Percentiles rank a stretch among this genome's conserved stretches.
phyloP scores from a whole-genome alignment of 352 stramenopile species.

The Phytophthora fragariaefolia region DNA sequence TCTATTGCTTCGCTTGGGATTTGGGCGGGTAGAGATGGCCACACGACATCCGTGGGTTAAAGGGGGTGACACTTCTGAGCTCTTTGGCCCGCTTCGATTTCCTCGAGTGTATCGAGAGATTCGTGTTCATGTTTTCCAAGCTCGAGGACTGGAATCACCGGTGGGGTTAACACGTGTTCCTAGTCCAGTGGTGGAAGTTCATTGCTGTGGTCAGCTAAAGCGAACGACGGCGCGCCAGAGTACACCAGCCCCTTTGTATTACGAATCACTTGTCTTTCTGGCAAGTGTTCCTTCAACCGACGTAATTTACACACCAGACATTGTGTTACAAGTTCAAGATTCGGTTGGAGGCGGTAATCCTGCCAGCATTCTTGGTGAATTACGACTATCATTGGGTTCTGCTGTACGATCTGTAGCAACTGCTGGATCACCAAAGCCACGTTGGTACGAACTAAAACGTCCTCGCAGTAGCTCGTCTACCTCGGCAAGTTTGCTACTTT shows the following conservation, averaged over 20 bases:
- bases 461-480: slow-evolving; percentile 20
- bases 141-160: slow-evolving; percentile 58
- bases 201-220: slow-evolving; percentile 68
- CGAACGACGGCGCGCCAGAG: slow-evolving; percentile 53
- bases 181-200: slow-evolving; percentile 84
- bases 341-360: slow-evolving; percentile 38
- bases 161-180: slow-evolving; percentile 52
- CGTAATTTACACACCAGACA: slow-evolving; percentile 62
- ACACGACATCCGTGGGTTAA: slow-evolving; percentile 54
- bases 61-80: slow-evolving; percentile 35
- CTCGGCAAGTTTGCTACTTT: slow-evolving; percentile 26
- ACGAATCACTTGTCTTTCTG: slow-evolving; percentile 78
- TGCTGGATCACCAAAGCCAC: slow-evolving; percentile 52
- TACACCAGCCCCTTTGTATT: slow-evolving; percentile 82
- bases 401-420: slow-evolving; percentile 51
- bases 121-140: slow-evolving; percentile 88
- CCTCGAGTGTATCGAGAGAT: slow-evolving; percentile 66
- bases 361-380: slow-evolving; percentile 46
- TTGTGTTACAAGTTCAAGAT: slow-evolving; percentile 80
- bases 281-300: slow-evolving; percentile 55
- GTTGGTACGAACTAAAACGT: slow-evolving; percentile 53
- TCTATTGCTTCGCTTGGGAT: slow-evolving; percentile 63
- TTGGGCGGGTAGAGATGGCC: slow-evolving; percentile 73
- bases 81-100: slow-evolving; percentile 59
- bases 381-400: slow-evolving; percentile 55